Base-by-base conservation (phyloP, 1,284 basidiomycete genomes). In the Rhodofomes roseus region DNA sequence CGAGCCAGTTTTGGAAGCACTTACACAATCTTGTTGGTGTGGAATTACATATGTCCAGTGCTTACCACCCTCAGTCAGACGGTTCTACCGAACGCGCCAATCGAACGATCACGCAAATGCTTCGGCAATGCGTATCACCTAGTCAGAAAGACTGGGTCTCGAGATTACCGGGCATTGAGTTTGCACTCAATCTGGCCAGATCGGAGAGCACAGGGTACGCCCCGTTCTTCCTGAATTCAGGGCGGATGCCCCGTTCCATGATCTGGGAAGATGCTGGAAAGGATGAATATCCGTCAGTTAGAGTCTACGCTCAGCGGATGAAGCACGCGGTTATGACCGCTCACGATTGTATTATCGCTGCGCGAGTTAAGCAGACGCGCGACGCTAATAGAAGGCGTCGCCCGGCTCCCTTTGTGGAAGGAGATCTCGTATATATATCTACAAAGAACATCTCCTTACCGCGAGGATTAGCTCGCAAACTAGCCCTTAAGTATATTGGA, bases 61-160 rank as follows among this genome's bases (percentile, higher is more conserved):
- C 76, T 0, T 82, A 75, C 52, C 79, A 82, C 58, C 79, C 79
- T 0, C 65, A 81, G 57, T 75, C 73, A 0, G 77, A 80, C 57
- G 76, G 77, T 0, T 60, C 71, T 0, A 77, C 74, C 0, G 76
- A 79, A 63, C 66, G 71, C 0, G 74, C 73, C 0, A 79, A 78
- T 55, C 57, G 69, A 0, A 77, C 74, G 0, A 61, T 78, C 1
- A 72, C 65, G 1, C 74, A 77, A 43, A 76, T 78, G 71, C 53
- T 79, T 1, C 39, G 76, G 0, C 68, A 71, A 31, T 73, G 70
- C 39, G 65, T 80, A 0, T 25, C 27, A 0, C 55, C 59, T 0
- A 63, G 69, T 16, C 77, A 79, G 56, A 69, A 63, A 22, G 73
- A 78, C 56, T 79, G 77, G 76, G 76, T 71, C 0, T n/a, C 36